Base-by-base conservation (phyloP, 2,329 filamentous ascomycete species). In the Colletotrichum echinochloae region DNA sequence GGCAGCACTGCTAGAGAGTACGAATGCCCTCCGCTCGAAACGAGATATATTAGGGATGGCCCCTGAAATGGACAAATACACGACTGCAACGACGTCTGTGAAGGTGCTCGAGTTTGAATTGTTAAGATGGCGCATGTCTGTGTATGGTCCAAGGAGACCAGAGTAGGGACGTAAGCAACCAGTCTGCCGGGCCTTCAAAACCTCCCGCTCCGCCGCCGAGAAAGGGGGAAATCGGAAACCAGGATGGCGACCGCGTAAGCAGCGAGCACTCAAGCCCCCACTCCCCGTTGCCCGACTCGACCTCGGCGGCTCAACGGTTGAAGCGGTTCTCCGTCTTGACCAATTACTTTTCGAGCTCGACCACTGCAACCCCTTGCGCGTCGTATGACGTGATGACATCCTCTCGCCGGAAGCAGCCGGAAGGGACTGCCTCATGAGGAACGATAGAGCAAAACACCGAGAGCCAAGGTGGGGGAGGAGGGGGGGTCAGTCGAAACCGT, bases 1-100 rank as follows among this genome's bases (percentile, higher is more conserved):
- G 60, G 60, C 46, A 48, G 35, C 12, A 44, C n/a, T 28, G 35
- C 37, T 44, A 28, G 59, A 39, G 59, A 51, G 41, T 20, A 23
- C 2, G 28, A 41, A 14, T 33, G 37, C 23, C 26, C 44, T 9
- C 30, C 51, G 2, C 11, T 16, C 5, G 44, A 33, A 61, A 61
- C 30, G 44, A 61, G 44, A 28, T 26, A 39, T 18, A 11, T 5
- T 33, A 33, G 52, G 33, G 20, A 39, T 12, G n/a, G 6, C 16
- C 14, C 33, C 33, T 39, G n/a, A 39, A 39, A 56, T 7, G n/a
- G 26, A 16, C n/a, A 14, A 18, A 56, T 37, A 18, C n/a, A 23
- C 33, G 23, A 11, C 12, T 56, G 14, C 11, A n/a, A 26, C 8
- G n/a, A 8, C 52, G n/a, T 56, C 14, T 39, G n/a, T 20, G 33